Conservation (phyloP, 441 rosid genomes). For the Erysimum pusillum region DNA sequence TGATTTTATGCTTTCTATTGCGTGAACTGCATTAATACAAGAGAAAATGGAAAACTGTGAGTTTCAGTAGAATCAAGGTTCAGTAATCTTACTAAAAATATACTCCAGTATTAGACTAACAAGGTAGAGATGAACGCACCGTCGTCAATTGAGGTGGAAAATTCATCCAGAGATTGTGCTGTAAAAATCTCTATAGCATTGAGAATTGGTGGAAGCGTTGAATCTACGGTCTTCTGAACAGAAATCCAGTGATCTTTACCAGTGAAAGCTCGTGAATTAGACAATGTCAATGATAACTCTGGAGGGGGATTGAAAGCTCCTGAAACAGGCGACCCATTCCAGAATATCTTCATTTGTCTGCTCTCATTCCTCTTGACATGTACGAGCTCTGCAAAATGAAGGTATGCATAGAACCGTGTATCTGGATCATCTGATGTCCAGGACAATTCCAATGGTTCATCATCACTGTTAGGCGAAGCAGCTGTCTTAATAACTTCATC, state of each 20-base stretch:
- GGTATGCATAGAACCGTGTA: conserved; percentile 48
- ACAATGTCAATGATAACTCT: conserved; percentile 38
- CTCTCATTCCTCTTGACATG: conserved; percentile 41
- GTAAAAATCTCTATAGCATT: conserved; percentile 48
- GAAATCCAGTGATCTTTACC: conserved; percentile 49
- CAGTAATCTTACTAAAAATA: conserved; percentile 2
- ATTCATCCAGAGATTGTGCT: conserved; percentile 39
- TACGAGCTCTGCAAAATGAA: conserved; percentile 60
- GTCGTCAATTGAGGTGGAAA: conserved; percentile 41
- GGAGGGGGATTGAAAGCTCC: conserved; percentile 39
- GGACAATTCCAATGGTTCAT: conserved; percentile 29
- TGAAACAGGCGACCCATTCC: conserved; percentile 47
- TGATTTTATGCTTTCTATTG: conserved; percentile 54
- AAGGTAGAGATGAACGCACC: conserved; percentile 40
- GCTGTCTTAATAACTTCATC: conserved; percentile 58
- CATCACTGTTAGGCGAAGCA: conserved; percentile 37
- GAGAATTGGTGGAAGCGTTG: conserved; percentile 56
- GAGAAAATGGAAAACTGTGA: conserved; percentile 8
- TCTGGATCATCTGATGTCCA: conserved; percentile 47
- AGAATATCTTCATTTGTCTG: conserved; percentile 51
- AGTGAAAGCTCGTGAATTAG: conserved; percentile 41
- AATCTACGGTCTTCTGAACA: conserved; percentile 45
- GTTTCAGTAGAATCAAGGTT: conserved; percentile 21
- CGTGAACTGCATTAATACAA: conserved; percentile 47
- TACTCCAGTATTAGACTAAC: not conserved